Evolutionary conservation across 495 filamentous ascomycete species (phyloP), one percentile per base, ranked within the genome.

Genomic region (Xylaria palmicola): DNA sequence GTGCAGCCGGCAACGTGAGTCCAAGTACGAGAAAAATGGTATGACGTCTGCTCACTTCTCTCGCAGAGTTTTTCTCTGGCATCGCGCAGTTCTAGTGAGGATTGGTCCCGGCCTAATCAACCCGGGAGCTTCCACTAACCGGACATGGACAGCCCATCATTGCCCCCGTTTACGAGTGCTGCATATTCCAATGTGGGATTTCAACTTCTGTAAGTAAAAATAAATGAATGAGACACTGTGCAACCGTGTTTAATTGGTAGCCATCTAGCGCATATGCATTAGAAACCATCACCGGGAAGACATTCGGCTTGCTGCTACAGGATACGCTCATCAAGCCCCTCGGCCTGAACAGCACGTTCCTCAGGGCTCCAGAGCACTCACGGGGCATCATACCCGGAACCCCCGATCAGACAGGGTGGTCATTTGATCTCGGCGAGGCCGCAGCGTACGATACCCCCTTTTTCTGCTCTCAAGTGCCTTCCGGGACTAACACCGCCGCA

Each of bases 181-280:
- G 66, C 71, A 0, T 80, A 79, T 34, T 77, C 73, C 7, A 75
- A 80, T 41, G 65, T 75, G 5, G 75, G 75, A 2, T 79, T 77
- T 37, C 73, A 72, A n/a, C 68, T 79, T 10, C 69, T 81, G 29
- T 66, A 60, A 68, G 68, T 20, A 39, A 53, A 7, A 36, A 43
- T 13, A 13, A 40, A 1, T 6, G 3, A n/a, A 12, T 9, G n/a
- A 27, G 10, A 24, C 36, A 22, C 13, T 47, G 10, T 53, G n/a
- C n/a, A 22, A 60, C 29, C 48, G 24, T n/a, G 15, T 20, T 30
- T 30, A 30, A 41, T 40, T 9, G 22, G 27, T n/a, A 39, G 9
- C 32, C 8, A 30, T 17, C 12, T 1, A 70, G 68, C 5, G 81
- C 77, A 1, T 77, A 76, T 54, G 73, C 77, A 4, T 62, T 79